Evolutionary conservation across 768 basidiomycete genomes (phyloP).

Genomic region (Tremella yokohamensis): DNA sequence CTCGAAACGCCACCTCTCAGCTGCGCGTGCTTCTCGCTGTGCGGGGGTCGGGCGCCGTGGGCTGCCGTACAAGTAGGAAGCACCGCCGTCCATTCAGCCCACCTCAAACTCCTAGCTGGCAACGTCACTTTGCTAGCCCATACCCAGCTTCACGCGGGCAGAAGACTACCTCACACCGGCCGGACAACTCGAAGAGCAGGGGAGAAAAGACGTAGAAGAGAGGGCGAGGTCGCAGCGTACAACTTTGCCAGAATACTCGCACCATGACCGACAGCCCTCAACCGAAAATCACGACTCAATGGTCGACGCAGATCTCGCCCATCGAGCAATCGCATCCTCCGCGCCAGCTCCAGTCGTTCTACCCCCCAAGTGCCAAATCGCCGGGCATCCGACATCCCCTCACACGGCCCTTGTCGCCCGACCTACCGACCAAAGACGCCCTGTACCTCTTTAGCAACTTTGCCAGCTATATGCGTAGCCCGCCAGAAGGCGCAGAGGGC

Average conservation of each 20-base stretch:
- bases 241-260: not conserved
- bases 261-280: slow-evolving; percentile 3
- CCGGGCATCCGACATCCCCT: slow-evolving; percentile 15
- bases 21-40: too few species aligned
- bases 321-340: not conserved
- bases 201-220: too few species aligned
- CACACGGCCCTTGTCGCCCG: slow-evolving; percentile 33
- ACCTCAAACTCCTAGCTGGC: too few species aligned
- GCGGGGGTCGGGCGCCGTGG: too few species aligned
- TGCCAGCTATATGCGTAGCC: slow-evolving; percentile 46
- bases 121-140: too few species aligned
- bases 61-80: too few species aligned
- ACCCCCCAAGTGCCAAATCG: not conserved
- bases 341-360: not conserved
- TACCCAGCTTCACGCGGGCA: too few species aligned
- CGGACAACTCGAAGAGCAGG: too few species aligned
- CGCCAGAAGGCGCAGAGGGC: slow-evolving; percentile 38
- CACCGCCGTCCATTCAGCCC: too few species aligned
- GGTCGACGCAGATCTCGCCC: slow-evolving; percentile 1
- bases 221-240: too few species aligned
- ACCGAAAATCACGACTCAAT: slow-evolving; percentile 1
- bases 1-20: too few species aligned
- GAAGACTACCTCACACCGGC: too few species aligned
- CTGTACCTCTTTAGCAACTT: slow-evolving; percentile 48
- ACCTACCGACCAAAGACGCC: slow-evolving; percentile 43